phyloP scores from a whole-genome alignment of 164 flowering plant genomes.

The Vitis vinifera region ASM3070453v1 NC_081822.1:8978001-8978500 shows the following conservation, averaged over 20 bases:
- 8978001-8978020: constrained; percentile 15
- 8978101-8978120: constrained; percentile 4
- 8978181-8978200: constrained; percentile 30
- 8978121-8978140: not conserved
- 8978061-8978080: constrained; percentile 32
- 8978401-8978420: constrained; percentile 17
- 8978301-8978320: not conserved
- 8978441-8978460: constrained; percentile 16
- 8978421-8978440: constrained; percentile 11
- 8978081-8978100: not conserved
- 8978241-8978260: constrained; percentile 15
- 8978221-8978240: constrained; percentile 10
- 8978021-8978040: constrained; percentile 16
- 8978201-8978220: constrained; percentile 26
- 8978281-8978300: constrained; percentile 11
- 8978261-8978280: not conserved
- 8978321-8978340: constrained; percentile 17
- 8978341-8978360: constrained; percentile 17
- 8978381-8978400: constrained; percentile 29
- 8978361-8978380: constrained; percentile 15
- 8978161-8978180: constrained; percentile 1
- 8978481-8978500: constrained; percentile 2
- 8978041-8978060: constrained; percentile 16
- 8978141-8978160: no score
- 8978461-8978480: not conserved